Conservation (phyloP, 371 early-diverging fungal genomes). For the Mucor velutinosus region DNA sequence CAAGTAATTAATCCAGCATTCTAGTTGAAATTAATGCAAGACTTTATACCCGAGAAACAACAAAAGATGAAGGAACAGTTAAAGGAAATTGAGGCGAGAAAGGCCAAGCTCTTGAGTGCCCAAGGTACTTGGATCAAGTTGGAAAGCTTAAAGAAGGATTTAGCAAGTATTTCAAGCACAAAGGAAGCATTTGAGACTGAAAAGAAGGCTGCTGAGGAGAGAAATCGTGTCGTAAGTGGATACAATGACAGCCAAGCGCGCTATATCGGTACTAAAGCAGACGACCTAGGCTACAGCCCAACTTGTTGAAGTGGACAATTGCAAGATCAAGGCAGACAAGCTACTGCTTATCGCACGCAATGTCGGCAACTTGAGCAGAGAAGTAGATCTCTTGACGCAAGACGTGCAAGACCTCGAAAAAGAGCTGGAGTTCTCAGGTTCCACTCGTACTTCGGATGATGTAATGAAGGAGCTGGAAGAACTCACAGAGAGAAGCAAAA, state of each 20-base stretch:
- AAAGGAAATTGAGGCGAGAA: slow-evolving; percentile 25
- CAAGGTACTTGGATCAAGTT: slow-evolving; percentile 15
- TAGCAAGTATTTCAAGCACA: not conserved
- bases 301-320: slow-evolving; percentile 12
- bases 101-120: slow-evolving; percentile 15
- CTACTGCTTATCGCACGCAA: slow-evolving; percentile 40
- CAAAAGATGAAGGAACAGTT: slow-evolving; percentile 41
- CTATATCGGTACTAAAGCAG: not conserved
- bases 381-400: slow-evolving; percentile 31
- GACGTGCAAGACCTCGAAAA: slow-evolving; percentile 57
- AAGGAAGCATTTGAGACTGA: not conserved
- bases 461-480: slow-evolving; percentile 65
- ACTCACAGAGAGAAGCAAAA: slow-evolving; percentile 43
- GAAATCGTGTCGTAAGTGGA: slow-evolving; percentile 7
- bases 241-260: not conserved
- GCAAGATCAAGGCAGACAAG: slow-evolving; percentile 17
- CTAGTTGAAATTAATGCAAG: slow-evolving; percentile 38
- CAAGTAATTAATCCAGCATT: not conserved
- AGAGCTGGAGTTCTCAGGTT: slow-evolving; percentile 64
- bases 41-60: slow-evolving; percentile 51
- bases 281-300: slow-evolving; percentile 8
- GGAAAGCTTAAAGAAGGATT: slow-evolving; percentile 16
- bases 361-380: slow-evolving; percentile 37
- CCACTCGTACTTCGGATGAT: slow-evolving; percentile 67
- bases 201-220: not conserved